Evolutionary conservation across 257 asterid species (phyloP), one percentile per base, ranked within the genome.

Genomic region (Solanum chiquidenum): DNA sequence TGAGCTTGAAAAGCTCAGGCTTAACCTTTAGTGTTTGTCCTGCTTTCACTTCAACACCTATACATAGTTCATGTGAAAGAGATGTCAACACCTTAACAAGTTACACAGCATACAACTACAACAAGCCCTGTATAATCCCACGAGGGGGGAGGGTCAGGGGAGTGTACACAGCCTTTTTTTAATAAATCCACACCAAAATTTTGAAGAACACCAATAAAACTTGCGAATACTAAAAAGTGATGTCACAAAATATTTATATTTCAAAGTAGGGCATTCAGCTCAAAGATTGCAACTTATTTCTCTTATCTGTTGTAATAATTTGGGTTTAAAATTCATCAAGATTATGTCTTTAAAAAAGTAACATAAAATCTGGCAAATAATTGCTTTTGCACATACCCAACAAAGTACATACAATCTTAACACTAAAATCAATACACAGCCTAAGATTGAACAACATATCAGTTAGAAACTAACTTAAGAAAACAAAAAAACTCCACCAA

Each of bases 1-100:
- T 91, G 87, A 94, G 77, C 55, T 77, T 87, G 85, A 85, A 92
- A 2, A 11, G 2, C 12, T 91, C 92, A 21, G 98, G 96, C 21
- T 11, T 33, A 49, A 94, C 93, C 90, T 87, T 92, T 1, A 92
- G 91, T 5, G 94, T 71, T 25, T 89, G 49, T 18, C 98, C 98
- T 5, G 96, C 52, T 64, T 92, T 93, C 37, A 95, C 98, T 90
- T 95, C 98, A 87, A 92, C 93, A 25, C 98, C 98, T 95, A 91
- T 68, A 16, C 25, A 42, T 21, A 20, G 31, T 40, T 33, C 14
- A 86, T 42, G 21, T 11, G 18, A 87, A 73, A 33, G 35, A 44
- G 3, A 80, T 5, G n/a, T 80, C 85, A 79, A 79, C 84, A 13
- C 2, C 33, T 25, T 79, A 79, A 79, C 3, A 16, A 79, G 21